Base-by-base conservation (phyloP, 83 land plant genomes). In the Larix sibirica region DNA sequence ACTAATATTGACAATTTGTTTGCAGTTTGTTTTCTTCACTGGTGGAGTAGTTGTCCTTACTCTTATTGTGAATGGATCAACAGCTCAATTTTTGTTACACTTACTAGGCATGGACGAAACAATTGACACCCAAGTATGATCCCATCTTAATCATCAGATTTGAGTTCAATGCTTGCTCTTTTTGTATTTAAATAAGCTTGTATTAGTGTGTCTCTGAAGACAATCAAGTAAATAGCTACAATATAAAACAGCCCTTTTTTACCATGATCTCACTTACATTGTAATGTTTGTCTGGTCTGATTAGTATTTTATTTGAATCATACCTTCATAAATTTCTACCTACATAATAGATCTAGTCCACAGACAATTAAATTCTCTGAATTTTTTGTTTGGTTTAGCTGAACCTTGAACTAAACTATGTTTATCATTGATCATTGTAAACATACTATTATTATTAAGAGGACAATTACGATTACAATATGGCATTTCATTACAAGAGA, bases 1-100 rank as follows among this genome's bases (percentile, higher is more conserved):
- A 18, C 31, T 8, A 50, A 23, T 13, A 26, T 79, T 13, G 59
- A 21, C 24, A 40, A 78, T 83, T 33, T 33, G 13, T 80, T 79
- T 85, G 76, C 94, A 96, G 99, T 96, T 97, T 91, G 95, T 96
- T 75, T 96, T 93, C 87, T 93, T 97, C 84, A 97, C 99, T 62
- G 98, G 98, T 65, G 99, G 99, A 44, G 93, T 97, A 73, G 98
- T 96, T 60, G 92, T 97, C 81, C 82, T 97, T 80, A 97, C 99
- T n/a, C 95, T 97, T 17, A 89, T 92, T 81, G 82, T 95, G 56
- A 97, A 97, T 89, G 99, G 99, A 26, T 92, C 98, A 67, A 95
- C 99, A 20, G 91, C 98, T 54, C 99, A 97, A 80, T 96, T 94
- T 74, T 62, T 97, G 38, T 83, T 97, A 18, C 93, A 86, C 64